These are phyloP conservation scores for Closterium sp. DNA, from an alignment of 139 green algal species.

Conservation along the genomic window DNA sequence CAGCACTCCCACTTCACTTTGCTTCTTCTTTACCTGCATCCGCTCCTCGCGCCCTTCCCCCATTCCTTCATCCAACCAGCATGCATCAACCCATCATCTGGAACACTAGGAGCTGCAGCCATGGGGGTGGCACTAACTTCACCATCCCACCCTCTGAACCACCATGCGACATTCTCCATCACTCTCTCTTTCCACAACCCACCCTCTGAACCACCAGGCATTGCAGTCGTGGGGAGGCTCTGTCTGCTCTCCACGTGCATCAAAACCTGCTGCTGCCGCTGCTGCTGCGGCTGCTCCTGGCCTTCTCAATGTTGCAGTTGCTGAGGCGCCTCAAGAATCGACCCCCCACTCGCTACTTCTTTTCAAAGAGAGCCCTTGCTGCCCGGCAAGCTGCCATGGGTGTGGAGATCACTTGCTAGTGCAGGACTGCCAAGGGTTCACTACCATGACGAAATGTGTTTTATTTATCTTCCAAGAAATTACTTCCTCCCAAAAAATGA, in stretches of 20 bases:
- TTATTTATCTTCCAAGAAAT: too few relatives aligned
- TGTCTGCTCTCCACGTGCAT: not conserved
- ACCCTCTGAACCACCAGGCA: not conserved
- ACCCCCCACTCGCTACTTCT: not conserved
- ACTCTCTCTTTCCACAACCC: too few relatives aligned
- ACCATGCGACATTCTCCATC: too few relatives aligned
- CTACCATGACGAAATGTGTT: too few relatives aligned
- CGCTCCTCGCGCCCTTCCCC: not conserved
- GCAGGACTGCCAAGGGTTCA: too few relatives aligned
- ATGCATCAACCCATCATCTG: not conserved
- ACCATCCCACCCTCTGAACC: too few relatives aligned
- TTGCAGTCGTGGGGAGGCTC: not conserved
- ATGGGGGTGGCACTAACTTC: too few relatives aligned
- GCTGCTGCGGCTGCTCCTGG: not conserved
- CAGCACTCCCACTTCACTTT: too few relatives aligned
- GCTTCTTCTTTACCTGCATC: not conserved
- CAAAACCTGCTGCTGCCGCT: not conserved
- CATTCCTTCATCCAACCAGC: not conserved
- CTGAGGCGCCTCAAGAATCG: not conserved
- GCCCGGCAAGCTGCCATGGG: not conserved
- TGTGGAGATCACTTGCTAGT: too few relatives aligned
- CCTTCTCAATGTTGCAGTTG: not conserved
- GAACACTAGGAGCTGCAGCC: too few relatives aligned
- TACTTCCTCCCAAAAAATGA: too few relatives aligned
- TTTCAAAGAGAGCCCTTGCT: not conserved